Evolutionary conservation across 257 asterid species (phyloP).

Genomic region (Anisodus tanguticus): DNA sequence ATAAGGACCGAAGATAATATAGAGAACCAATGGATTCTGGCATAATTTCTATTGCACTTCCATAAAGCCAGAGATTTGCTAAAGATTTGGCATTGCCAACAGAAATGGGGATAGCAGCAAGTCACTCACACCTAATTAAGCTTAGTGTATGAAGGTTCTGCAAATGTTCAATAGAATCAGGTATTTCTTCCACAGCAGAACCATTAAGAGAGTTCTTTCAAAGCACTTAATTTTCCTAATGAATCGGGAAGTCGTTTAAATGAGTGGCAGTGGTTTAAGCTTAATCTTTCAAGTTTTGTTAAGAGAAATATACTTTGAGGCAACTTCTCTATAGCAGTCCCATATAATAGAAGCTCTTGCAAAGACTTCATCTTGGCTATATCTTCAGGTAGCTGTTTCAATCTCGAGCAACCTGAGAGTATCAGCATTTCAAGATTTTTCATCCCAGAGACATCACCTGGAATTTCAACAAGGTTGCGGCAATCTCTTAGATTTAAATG

Average conservation of each 20-base stretch:
- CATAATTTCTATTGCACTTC: constrained; percentile 30
- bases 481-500: constrained; percentile 40
- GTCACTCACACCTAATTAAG: constrained; percentile 37
- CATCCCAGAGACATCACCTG: constrained; percentile 46
- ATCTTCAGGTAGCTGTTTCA: constrained; percentile 37
- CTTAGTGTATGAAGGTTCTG: constrained; percentile 36
- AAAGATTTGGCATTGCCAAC: constrained; percentile 39
- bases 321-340: constrained; percentile 34
- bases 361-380: constrained; percentile 36
- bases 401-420: constrained; percentile 42
- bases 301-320: constrained; percentile 36
- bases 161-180: constrained; percentile 36
- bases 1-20: constrained; percentile 36
- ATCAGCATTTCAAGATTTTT: constrained; percentile 42
- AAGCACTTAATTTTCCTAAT: constrained; percentile 41
- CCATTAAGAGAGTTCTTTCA: constrained; percentile 35
- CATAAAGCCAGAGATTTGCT: constrained; percentile 34
- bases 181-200: constrained; percentile 39
- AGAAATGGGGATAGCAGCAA: constrained; percentile 34
- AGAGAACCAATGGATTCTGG: constrained; percentile 42
- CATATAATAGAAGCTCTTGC: constrained; percentile 38
- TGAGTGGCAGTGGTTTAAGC: constrained; percentile 29
- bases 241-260: constrained; percentile 34
- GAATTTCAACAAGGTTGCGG: constrained; percentile 39
- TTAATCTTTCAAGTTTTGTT: constrained; percentile 35